phyloP scores from a whole-genome alignment of 1,284 basidiomycete species.

The Ganoderma multipileum region DNA sequence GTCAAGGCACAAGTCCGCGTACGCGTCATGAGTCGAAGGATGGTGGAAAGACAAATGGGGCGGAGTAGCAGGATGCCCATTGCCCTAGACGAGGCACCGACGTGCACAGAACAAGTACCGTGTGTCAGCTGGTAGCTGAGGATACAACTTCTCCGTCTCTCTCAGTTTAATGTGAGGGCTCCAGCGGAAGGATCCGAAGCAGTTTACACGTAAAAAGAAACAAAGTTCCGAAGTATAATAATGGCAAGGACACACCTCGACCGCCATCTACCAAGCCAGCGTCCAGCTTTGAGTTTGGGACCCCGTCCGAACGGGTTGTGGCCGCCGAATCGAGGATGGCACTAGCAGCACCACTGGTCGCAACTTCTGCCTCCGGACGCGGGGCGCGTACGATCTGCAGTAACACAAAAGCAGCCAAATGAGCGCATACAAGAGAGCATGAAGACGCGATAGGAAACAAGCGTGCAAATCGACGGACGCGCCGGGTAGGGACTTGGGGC shows the following conservation, averaged over 20 bases:
- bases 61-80: too few relatives aligned
- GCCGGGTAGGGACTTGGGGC: not conserved
- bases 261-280: not conserved
- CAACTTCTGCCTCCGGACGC: not conserved
- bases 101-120: too few relatives aligned
- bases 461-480: not conserved
- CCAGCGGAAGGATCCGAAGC: not conserved
- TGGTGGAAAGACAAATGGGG: too few relatives aligned
- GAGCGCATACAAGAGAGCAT: conserved; percentile 5
- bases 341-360: not conserved
- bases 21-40: too few relatives aligned
- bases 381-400: conserved; percentile 16
- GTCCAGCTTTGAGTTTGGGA: not conserved
- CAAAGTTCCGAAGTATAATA: not conserved
- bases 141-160: too few relatives aligned
- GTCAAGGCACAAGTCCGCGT: too few relatives aligned
- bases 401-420: conserved; percentile 17
- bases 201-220: not conserved
- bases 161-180: too few relatives aligned
- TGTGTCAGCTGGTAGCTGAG: too few relatives aligned
- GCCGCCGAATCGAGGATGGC: too few relatives aligned
- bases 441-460: conserved; percentile 24
- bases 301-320: not conserved
- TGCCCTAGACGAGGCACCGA: too few relatives aligned
- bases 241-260: not conserved